Conservation (phyloP, 164 flowering plant species). For the Nymphaea colorata region DNA sequence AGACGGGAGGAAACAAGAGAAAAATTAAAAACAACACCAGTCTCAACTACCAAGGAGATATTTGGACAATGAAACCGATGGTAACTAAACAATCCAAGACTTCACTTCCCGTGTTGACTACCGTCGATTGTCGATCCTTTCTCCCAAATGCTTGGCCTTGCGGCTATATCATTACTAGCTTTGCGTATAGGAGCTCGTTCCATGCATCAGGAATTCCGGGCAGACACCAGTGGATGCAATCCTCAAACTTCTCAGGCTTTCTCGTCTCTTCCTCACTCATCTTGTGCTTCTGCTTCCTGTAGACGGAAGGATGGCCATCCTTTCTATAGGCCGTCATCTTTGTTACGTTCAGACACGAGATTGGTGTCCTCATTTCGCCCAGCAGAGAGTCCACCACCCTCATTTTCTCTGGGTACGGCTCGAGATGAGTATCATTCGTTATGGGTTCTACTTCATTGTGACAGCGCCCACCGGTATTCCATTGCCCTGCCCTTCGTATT, state of each 20-base stretch:
- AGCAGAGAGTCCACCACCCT: slow-evolving; percentile 75
- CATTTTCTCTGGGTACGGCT: slow-evolving; percentile 79
- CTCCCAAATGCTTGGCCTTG: too few species aligned
- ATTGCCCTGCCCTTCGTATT: slow-evolving; percentile 85
- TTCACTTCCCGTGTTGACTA: too few species aligned
- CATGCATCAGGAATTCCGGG: slow-evolving; percentile 98
- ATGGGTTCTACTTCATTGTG: slow-evolving; percentile 74
- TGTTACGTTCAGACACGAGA: slow-evolving; percentile 57
- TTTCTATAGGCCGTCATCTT: slow-evolving; percentile 75
- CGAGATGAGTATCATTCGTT: slow-evolving; percentile 37
- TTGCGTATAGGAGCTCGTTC: slow-evolving; percentile 82
- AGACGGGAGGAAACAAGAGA: too few species aligned
- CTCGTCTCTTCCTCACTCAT: slow-evolving; percentile 44
- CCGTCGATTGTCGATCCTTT: too few species aligned
- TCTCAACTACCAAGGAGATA: too few species aligned
- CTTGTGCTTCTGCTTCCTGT: slow-evolving; percentile 33
- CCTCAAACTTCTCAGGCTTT: slow-evolving; percentile 25
- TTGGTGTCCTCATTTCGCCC: slow-evolving; percentile 43
- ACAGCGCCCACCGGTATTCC: slow-evolving; percentile 96
- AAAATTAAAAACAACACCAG: too few species aligned
- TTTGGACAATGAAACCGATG: too few species aligned
- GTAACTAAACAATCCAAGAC: too few species aligned
- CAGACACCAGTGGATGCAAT: slow-evolving; percentile 98
- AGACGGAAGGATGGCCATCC: slow-evolving; percentile 90
- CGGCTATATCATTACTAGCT: slow-evolving; percentile 14